Evolutionary conservation across 345 rosid genomes (phyloP).

Genomic region (Arabidopsis thaliana): DNA sequence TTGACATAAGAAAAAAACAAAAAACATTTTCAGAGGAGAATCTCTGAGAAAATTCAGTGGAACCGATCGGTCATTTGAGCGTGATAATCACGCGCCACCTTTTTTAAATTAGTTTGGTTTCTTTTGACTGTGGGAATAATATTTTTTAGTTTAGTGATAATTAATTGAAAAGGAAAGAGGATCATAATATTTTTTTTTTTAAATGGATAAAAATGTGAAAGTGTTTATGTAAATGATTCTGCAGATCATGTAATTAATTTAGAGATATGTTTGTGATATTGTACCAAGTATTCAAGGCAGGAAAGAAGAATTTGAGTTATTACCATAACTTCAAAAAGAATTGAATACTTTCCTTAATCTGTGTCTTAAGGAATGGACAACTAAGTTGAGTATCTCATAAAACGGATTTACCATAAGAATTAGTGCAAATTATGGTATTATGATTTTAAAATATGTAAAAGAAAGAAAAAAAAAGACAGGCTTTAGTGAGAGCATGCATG

Average conservation of each 20-base stretch:
- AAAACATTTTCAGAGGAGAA: conserved; percentile 22
- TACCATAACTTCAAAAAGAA: conserved; percentile 9
- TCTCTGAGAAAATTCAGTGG: conserved; percentile 25
- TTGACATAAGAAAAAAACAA: conserved; percentile 12
- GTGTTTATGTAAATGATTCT: conserved; percentile 25
- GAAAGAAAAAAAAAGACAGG: conserved; percentile 21
- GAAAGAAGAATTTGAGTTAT: neutral
- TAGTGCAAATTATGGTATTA: neutral
- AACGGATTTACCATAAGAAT: conserved; percentile 8
- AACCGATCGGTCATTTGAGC: conserved; percentile 4
- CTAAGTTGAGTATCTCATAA: neutral
- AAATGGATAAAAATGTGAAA: neutral
- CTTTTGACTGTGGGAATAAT: conserved; percentile 18
- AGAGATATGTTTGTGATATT: conserved; percentile 34
- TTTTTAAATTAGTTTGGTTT: neutral
- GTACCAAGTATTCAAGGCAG: neutral
- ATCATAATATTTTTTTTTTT: neutral
- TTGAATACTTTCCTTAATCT: conserved; percentile 8
- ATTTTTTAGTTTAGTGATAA: neutral
- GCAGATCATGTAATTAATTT: conserved; percentile 20
- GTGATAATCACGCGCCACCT: conserved; percentile 25
- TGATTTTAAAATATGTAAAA: neutral
- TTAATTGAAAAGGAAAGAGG: conserved; percentile 4
- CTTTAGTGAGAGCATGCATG: conserved; percentile 29
- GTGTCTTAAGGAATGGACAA: neutral